Evolutionary conservation across 345 rosid species (phyloP), one percentile per base, ranked within the genome.

Genomic region (Syzygium oleosum): DNA sequence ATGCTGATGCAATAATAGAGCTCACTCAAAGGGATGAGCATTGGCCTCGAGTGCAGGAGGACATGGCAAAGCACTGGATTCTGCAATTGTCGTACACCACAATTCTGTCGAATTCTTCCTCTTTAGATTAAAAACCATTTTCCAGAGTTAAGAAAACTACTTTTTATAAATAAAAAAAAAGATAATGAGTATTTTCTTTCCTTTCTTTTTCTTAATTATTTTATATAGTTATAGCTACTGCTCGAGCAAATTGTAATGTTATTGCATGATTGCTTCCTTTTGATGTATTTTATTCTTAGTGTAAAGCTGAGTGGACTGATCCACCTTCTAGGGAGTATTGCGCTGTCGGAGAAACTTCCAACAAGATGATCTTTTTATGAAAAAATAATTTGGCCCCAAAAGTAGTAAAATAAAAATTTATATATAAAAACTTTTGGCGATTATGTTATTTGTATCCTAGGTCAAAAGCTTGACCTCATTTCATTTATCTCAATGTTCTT

Each of bases 301-400:
- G 88, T 43, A 46, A 87, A 79, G 49, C 53, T 54, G 85, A 79
- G 88, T 87, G 59, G 88, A 87, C 77, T 52, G 85, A 34, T 79
- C 88, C 85, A 68, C 61, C 73, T 6, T 13, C 31, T 9, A 12
- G 27, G 31, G 15, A 5, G 29, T 59, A 59, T 27, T 27, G 51
- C 13, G 16, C 83, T 77, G 88, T 78, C 85, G 52, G 34, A n/a
- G 83, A 65, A 61, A 59, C 84, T 13, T 51, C 56, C 73, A 65
- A 49, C 87, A 25, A 65, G 80, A 46, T 8, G 38, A 49, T 68
- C 51, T 51, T 51, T 34, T 34, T 19, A 55, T 55, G 3, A 55
- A 19, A 55, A 9, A 21, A n/a, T n/a, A n/a, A n/a, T n/a, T n/a
- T n/a, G n/a, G n/a, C n/a, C n/a, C n/a, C n/a, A 19, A 55, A 9